Conservation (phyloP, 305 asterid species). For the Fraxinus platypoda region DNA sequence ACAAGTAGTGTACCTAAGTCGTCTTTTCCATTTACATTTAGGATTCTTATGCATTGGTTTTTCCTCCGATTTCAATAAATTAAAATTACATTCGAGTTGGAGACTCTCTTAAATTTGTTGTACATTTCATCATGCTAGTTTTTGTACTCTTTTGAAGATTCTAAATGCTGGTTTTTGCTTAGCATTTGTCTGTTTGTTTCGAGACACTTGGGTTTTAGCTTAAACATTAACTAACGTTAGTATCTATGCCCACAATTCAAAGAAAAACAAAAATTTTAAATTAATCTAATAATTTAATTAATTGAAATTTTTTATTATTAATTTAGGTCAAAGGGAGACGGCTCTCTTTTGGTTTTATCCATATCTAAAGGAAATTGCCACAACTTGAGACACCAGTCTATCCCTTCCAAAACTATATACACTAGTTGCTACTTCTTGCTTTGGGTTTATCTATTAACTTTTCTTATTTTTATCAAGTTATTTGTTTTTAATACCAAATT, state of each 20-base stretch:
- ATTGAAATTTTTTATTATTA: not conserved
- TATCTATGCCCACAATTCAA: not conserved
- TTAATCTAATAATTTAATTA: not conserved
- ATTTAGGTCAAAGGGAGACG: slow-evolving; percentile 27
- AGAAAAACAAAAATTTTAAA: not conserved
- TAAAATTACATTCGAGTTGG: not conserved
- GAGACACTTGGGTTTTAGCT: slow-evolving; percentile 7
- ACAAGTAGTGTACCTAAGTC: not conserved
- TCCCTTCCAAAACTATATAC: slow-evolving; percentile 15
- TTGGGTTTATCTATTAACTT: not conserved
- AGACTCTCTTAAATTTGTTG: not conserved
- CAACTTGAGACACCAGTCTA: slow-evolving; percentile 21
- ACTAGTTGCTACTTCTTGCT: not conserved
- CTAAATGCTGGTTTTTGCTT: slow-evolving; percentile 23
- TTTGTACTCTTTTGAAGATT: slow-evolving; percentile 21
- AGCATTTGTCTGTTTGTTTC: slow-evolving; percentile 12
- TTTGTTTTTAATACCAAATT: not conserved
- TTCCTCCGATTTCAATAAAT: not conserved
- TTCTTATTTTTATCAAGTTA: not conserved
- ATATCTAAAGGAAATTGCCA: slow-evolving; percentile 24
- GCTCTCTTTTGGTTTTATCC: slow-evolving; percentile 9
- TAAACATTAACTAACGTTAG: not conserved
- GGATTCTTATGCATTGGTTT: slow-evolving; percentile 20
- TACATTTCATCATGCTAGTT: slow-evolving; percentile 8
- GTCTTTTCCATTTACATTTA: slow-evolving; percentile 7